Evolutionary conservation across 768 basidiomycete genomes (phyloP).

Genomic region (Pleurotus platypus): DNA sequence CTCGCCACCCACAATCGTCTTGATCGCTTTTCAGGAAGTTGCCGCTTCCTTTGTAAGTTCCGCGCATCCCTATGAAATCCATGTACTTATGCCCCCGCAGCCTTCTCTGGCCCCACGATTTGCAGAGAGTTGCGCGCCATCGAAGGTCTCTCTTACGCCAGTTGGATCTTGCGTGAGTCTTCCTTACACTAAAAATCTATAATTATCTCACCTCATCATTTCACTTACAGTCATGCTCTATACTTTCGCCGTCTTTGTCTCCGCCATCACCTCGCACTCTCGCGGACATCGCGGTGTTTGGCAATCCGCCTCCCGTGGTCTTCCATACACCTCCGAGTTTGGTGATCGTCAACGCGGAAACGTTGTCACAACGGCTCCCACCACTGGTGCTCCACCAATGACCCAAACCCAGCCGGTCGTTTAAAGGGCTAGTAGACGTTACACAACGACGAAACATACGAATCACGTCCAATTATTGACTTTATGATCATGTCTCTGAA

Average conservation of each 20-base stretch:
- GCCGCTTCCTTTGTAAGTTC: background rate
- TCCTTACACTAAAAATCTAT: too few relatives aligned
- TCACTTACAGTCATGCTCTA: slow-evolving; percentile 10
- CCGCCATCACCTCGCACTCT: slow-evolving; percentile 8
- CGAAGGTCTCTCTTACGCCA: slow-evolving; percentile 12
- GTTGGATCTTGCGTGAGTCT: slow-evolving; percentile 13
- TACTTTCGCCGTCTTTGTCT: slow-evolving; percentile 10
- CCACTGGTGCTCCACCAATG: background rate
- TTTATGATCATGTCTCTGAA: too few relatives aligned
- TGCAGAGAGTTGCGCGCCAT: slow-evolving; percentile 13
- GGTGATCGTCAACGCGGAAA: background rate
- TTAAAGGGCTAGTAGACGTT: too few relatives aligned
- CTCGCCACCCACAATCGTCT: slow-evolving; percentile 9
- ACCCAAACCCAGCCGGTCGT: background rate
- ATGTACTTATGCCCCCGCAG: too few relatives aligned
- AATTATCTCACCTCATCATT: background rate
- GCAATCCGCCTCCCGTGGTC: background rate
- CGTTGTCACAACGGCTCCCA: too few relatives aligned
- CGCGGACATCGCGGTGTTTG: slow-evolving; percentile 10
- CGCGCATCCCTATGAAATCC: too few relatives aligned
- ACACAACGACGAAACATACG: too few relatives aligned
- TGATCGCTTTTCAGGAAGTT: slow-evolving; percentile 11
- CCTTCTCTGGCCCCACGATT: background rate
- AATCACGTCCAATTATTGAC: too few relatives aligned
- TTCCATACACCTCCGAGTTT: background rate